A percentile compares a stretch with the other conserved stretches of the same genome.
phyloP scores from a whole-genome alignment of 306 rosid genomes.

The Ceratonia siliqua region DNA sequence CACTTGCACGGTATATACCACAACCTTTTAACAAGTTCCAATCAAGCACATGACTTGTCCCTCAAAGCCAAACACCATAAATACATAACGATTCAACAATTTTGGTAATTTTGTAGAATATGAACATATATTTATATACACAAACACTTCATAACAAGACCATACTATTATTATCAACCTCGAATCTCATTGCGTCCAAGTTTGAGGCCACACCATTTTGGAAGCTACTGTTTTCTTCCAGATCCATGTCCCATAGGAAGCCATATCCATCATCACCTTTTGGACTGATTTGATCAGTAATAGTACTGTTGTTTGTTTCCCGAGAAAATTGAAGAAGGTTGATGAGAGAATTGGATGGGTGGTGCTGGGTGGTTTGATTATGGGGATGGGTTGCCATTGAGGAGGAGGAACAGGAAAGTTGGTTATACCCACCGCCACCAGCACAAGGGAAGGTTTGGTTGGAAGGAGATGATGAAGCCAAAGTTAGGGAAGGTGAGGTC shows the following conservation, averaged over 20 bases:
- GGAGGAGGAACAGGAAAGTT: slow-evolving; percentile 50
- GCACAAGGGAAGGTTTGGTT: slow-evolving; percentile 44
- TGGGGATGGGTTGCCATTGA: slow-evolving; percentile 46
- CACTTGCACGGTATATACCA: slow-evolving; percentile 18
- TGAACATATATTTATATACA: not conserved
- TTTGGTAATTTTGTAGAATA: slow-evolving; percentile 25
- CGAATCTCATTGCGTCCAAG: slow-evolving; percentile 69
- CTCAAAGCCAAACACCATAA: slow-evolving; percentile 46
- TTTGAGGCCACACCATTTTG: slow-evolving; percentile 48
- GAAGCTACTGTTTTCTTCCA: slow-evolving; percentile 55
- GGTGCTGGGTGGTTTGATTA: slow-evolving; percentile 32
- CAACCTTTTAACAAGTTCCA: slow-evolving; percentile 35
- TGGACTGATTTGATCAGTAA: slow-evolving; percentile 38
- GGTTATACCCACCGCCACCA: slow-evolving; percentile 58
- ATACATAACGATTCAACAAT: slow-evolving; percentile 42
- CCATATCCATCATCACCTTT: slow-evolving; percentile 60
- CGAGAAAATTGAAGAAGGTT: slow-evolving; percentile 58
- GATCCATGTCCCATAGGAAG: slow-evolving; percentile 79
- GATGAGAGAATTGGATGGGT: slow-evolving; percentile 45
- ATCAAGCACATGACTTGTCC: slow-evolving; percentile 41
- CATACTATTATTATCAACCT: slow-evolving; percentile 58
- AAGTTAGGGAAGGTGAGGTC: slow-evolving; percentile 36
- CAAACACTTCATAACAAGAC: slow-evolving; percentile 53
- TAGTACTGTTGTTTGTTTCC: slow-evolving; percentile 32
- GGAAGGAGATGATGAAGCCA: slow-evolving; percentile 49